These are phyloP conservation scores for Penicillium pulvis DNA, from an alignment of 495 filamentous ascomycete genomes.

Conservation along the genomic window DNA sequence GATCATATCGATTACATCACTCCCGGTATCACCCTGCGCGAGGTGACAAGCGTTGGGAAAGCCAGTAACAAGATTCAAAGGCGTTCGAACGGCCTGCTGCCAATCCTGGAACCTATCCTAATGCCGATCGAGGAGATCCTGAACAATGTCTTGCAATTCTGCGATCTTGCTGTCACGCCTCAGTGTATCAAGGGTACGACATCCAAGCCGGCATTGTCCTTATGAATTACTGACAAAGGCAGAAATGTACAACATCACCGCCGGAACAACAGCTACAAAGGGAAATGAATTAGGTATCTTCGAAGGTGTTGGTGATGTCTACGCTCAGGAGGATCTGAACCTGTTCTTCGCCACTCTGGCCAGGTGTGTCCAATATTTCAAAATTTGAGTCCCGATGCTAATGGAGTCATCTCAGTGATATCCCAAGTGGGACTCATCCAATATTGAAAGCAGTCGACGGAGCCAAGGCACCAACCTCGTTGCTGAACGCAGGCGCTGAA, in stretches of 20 bases:
- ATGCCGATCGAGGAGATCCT: slow-evolving; percentile 24
- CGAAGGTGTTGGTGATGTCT: slow-evolving; percentile 43
- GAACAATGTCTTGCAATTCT: slow-evolving; percentile 20
- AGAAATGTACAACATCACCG: slow-evolving; percentile 49
- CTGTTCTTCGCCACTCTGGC: slow-evolving; percentile 54
- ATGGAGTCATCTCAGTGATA: slow-evolving; percentile 21
- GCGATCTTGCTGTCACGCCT: slow-evolving; percentile 34
- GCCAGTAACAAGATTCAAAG: slow-evolving; percentile 12
- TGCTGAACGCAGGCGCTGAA: slow-evolving; percentile 42
- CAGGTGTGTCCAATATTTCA: slow-evolving; percentile 8
- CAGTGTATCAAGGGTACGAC: slow-evolving; percentile 32
- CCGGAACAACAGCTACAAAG: slow-evolving; percentile 33
- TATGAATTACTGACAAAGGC: not conserved
- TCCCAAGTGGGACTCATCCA: slow-evolving; percentile 43
- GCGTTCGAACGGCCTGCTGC: slow-evolving; percentile 19
- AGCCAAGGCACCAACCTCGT: slow-evolving; percentile 32
- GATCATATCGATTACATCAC: slow-evolving; percentile 61
- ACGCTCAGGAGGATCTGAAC: slow-evolving; percentile 59
- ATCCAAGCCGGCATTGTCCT: not conserved
- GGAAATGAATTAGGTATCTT: slow-evolving; percentile 51
- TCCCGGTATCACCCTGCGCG: slow-evolving; percentile 41
- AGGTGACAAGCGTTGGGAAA: slow-evolving; percentile 19
- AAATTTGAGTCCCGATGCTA: not conserved
- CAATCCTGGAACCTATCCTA: slow-evolving; percentile 40
- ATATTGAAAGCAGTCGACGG: slow-evolving; percentile 48